Conservation (phyloP, 257 asterid species). For the Petunia axillaris region DNA sequence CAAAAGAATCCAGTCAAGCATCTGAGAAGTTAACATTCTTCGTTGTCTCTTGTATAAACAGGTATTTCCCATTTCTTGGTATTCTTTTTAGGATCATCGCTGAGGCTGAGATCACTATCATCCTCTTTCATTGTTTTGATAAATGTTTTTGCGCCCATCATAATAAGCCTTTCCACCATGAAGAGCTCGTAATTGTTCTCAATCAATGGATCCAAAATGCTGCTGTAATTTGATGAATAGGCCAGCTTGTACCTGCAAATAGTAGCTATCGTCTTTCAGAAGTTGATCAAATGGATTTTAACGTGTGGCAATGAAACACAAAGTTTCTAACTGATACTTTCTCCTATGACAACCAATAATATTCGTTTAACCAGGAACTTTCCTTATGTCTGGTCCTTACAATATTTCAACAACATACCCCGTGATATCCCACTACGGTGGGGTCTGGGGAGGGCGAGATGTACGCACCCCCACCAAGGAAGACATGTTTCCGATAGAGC, state of each 20-base stretch:
- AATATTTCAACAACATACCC: not conserved
- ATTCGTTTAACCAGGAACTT: not conserved
- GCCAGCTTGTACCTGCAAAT: constrained; percentile 83
- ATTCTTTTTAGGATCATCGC: constrained; percentile 94
- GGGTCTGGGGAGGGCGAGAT: too few relatives aligned
- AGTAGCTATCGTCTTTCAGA: constrained; percentile 6
- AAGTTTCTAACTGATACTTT: not conserved
- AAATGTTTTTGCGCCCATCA: constrained; percentile 81
- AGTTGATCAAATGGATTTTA: constrained; percentile 18
- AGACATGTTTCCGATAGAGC: not conserved
- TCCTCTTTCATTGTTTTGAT: constrained; percentile 72
- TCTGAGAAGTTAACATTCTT: constrained; percentile 53
- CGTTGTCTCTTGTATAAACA: constrained; percentile 60
- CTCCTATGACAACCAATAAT: not conserved
- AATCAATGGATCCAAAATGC: constrained; percentile 68
- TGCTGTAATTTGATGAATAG: constrained; percentile 79
- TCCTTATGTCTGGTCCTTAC: constrained; percentile 5
- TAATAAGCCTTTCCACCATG: constrained; percentile 82
- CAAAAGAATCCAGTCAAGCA: not conserved
- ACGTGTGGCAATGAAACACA: not conserved
- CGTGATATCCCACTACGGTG: too few relatives aligned
- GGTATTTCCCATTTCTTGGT: constrained; percentile 81
- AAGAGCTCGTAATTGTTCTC: constrained; percentile 87
- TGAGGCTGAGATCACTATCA: constrained; percentile 72
- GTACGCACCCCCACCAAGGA: too few relatives aligned